phyloP scores from a whole-genome alignment of 192 early-diverging fungal genomes.

The Coemansia asiatica region DNA sequence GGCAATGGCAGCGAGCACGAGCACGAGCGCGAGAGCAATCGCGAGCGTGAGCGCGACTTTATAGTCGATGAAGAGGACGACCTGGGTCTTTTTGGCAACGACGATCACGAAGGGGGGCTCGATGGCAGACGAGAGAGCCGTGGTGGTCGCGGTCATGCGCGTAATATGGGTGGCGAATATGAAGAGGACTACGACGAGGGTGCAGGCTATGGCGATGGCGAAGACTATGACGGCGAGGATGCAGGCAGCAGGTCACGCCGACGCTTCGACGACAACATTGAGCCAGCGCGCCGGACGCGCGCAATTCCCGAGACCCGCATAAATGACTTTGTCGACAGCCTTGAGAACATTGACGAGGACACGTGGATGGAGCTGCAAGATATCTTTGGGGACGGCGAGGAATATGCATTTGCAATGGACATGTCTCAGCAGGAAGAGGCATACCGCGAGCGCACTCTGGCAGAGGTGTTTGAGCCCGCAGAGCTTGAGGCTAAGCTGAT shows the following conservation, averaged over 20 bases:
- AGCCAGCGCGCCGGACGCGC: conserved; percentile 10
- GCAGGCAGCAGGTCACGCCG: conserved; percentile 5
- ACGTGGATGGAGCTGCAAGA: conserved; percentile 77
- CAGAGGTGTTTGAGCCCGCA: conserved; percentile 73
- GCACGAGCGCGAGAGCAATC: conserved; percentile 17
- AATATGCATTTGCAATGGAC: conserved; percentile 71
- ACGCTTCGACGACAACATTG: conserved; percentile 13
- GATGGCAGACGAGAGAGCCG: background rate
- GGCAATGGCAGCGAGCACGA: conserved; percentile 24
- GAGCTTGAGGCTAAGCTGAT: conserved; percentile 85
- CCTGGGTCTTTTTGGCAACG: conserved; percentile 48
- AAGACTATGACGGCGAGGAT: background rate
- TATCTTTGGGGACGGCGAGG: conserved; percentile 91
- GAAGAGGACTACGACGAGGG: conserved; percentile 12
- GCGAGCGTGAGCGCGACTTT: conserved; percentile 9
- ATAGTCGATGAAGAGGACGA: conserved; percentile 12
- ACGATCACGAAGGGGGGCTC: conserved; percentile 5
- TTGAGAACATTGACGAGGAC: conserved; percentile 58
- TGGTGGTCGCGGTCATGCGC: conserved; percentile 4
- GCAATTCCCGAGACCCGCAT: background rate
- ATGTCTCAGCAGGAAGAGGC: conserved; percentile 13
- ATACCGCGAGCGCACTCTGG: conserved; percentile 45
- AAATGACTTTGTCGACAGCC: conserved; percentile 46
- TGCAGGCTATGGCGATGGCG: conserved; percentile 4
- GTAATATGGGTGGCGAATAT: background rate